Evolutionary conservation across 2,329 filamentous ascomycete species (phyloP), one percentile per base, ranked within the genome.

Genomic region (Pleurostoma richardsiae): DNA sequence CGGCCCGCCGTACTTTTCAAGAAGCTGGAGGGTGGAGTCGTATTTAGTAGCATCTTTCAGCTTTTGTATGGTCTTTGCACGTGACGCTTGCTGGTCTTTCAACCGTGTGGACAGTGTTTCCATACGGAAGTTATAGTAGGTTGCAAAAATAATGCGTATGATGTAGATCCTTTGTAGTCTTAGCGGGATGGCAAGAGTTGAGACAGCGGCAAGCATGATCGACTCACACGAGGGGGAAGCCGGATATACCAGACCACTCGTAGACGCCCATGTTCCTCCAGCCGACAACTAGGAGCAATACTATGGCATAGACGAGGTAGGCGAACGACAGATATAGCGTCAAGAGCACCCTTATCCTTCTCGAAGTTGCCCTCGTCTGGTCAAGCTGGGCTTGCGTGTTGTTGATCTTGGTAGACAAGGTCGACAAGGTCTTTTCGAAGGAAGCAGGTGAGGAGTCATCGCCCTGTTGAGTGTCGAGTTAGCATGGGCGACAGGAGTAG

Each of bases 41-140:
- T 96, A 99, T 65, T 88, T 96, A 31, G 94, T 99, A 29, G 91
- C 91, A 49, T 86, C 84, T 69, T 99, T 99, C 52, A 99, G 81
- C 68, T 91, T 91, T 63, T 95, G 86, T 54, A 99, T 97, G 2
- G 91, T 96, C 57, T 83, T 83, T 49, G 88, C 82, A 45, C 92
- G 83, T 65, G 96, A 88, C 45, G 82, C 80, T 58, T 91, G 83
- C 33, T 91, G 78, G 26, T 80, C 80, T 56, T 92, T 86, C 30
- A 97, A 76, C 39, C 85, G 79, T 38, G 74, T 66, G 54, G 86
- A 80, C 8, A 88, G 76, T 11, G 75, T 81, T 27, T 85, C 79
- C 57, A 94, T 85, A 51, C 90, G 88, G 63, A 88, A 95, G 56
- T 85, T 86, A 70, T 89, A 99, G 67, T 87, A 87, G 7, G 78